These are phyloP conservation scores for Jamesozyma lodderae DNA, from an alignment of 805 yeast species.

Conservation along the genomic window DNA sequence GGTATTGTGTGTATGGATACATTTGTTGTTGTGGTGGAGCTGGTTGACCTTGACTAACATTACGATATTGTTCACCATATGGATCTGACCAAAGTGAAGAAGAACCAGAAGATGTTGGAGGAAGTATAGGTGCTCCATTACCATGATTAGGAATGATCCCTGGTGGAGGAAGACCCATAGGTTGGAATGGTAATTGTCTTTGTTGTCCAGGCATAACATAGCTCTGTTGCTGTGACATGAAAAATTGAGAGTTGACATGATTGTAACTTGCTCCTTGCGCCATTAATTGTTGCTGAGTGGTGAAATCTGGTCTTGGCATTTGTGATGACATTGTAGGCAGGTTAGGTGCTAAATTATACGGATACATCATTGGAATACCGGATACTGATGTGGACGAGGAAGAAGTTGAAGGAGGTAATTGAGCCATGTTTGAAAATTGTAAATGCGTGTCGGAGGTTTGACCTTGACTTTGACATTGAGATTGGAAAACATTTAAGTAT, in stretches of 20 bases:
- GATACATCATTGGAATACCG: slow-evolving; percentile 2
- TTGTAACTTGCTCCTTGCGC: neutral
- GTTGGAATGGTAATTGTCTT: neutral
- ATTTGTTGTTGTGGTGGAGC: neutral
- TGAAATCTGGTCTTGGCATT: neutral
- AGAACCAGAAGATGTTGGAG: neutral
- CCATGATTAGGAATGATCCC: neutral
- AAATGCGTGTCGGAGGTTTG: too few species aligned
- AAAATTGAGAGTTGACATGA: neutral
- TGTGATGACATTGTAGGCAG: neutral
- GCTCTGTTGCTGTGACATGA: neutral
- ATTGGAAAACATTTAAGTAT: too few species aligned
- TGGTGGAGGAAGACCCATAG: neutral
- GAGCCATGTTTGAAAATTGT: too few species aligned
- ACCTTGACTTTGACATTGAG: too few species aligned
- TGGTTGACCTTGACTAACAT: neutral
- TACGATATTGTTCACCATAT: neutral
- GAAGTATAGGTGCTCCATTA: neutral
- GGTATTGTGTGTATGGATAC: neutral
- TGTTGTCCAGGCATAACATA: neutral
- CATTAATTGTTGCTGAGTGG: neutral
- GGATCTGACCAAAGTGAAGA: neutral
- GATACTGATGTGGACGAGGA: too few species aligned
- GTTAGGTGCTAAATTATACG: neutral
- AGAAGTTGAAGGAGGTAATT: too few species aligned